Evolutionary conservation across 2,329 filamentous ascomycete genomes (phyloP).

Genomic region (Aspergillus proliferans): DNA sequence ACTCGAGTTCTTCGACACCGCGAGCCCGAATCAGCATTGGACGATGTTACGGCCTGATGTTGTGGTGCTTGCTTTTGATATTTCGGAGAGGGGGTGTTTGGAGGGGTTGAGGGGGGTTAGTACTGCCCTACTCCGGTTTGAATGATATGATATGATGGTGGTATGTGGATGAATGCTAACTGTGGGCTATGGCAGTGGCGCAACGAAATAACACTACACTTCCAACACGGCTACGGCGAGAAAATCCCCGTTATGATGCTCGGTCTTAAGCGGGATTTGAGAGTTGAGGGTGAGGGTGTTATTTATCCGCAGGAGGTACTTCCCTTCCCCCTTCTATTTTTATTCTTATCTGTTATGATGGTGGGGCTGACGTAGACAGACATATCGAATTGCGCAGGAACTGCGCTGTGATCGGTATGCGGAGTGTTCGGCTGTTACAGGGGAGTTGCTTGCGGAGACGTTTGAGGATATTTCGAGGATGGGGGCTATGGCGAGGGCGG

Average conservation of each 20-base stretch:
- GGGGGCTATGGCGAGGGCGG: conserved; percentile 53
- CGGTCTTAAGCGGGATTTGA: conserved; percentile 53
- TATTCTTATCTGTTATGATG: not conserved
- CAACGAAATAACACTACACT: conserved; percentile 42
- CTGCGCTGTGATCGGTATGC: conserved; percentile 58
- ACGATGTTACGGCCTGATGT: conserved; percentile 49
- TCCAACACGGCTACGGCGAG: conserved; percentile 41
- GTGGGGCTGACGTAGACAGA: conserved; percentile 26
- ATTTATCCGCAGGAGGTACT: conserved; percentile 39
- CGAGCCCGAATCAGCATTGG: conserved; percentile 51
- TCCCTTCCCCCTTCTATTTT: conserved; percentile 17
- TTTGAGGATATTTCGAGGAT: conserved; percentile 56
- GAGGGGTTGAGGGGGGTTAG: conserved; percentile 39
- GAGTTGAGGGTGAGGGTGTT: conserved; percentile 40
- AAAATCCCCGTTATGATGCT: conserved; percentile 53
- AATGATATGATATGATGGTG: too few species aligned
- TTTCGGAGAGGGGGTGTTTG: conserved; percentile 48
- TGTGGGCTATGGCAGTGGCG: conserved; percentile 30
- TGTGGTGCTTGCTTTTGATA: conserved; percentile 54
- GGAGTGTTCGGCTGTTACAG: conserved; percentile 57
- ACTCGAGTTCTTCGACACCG: conserved; percentile 53
- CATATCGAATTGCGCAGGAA: conserved; percentile 53
- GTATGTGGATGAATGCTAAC: not conserved
- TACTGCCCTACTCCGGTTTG: not conserved
- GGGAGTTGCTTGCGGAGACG: conserved; percentile 53